A percentile compares a stretch with the other conserved stretches of the same genome.
phyloP scores from a whole-genome alignment of 2,329 filamentous ascomycete species.

The Exophiala phaeomuriformis region DNA sequence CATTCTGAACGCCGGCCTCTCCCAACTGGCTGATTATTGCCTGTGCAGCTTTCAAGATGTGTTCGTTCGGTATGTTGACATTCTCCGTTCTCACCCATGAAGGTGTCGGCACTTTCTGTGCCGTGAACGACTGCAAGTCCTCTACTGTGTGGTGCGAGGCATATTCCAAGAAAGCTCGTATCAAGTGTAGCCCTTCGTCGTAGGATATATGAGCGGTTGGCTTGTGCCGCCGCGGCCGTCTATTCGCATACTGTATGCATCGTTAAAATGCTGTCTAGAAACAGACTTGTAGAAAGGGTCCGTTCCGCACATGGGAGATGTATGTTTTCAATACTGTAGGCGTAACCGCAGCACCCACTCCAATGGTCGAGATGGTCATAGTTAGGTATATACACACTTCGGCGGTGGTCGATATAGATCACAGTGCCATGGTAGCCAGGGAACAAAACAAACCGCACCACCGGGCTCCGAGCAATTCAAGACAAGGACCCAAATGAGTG shows the following conservation, averaged over 20 bases:
- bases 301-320: conserved; percentile 65
- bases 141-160: conserved; percentile 86
- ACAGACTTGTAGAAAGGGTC: not conserved
- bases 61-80: conserved; percentile 56
- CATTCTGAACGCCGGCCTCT: conserved; percentile 60
- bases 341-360: conserved; percentile 74
- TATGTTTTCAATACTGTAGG: conserved; percentile 82
- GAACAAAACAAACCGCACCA: no score
- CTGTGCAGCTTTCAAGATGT: conserved; percentile 59
- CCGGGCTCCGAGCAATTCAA: no score
- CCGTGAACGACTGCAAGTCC: conserved; percentile 83
- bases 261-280: not conserved
- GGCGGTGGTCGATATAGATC: no score
- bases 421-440: no score
- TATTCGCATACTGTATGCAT: conserved; percentile 66
- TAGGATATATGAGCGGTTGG: conserved; percentile 90
- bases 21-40: conserved; percentile 69
- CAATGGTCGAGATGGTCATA: conserved; percentile 69
- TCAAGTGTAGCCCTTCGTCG: conserved; percentile 80
- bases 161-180: conserved; percentile 77
- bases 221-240: conserved; percentile 65
- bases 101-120: conserved; percentile 84
- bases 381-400: not conserved
- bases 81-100: conserved; percentile 77
- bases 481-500: no score